These are phyloP conservation scores for Acer campestre DNA, from an alignment of 345 rosid species.

Conservation along the genomic window DNA sequence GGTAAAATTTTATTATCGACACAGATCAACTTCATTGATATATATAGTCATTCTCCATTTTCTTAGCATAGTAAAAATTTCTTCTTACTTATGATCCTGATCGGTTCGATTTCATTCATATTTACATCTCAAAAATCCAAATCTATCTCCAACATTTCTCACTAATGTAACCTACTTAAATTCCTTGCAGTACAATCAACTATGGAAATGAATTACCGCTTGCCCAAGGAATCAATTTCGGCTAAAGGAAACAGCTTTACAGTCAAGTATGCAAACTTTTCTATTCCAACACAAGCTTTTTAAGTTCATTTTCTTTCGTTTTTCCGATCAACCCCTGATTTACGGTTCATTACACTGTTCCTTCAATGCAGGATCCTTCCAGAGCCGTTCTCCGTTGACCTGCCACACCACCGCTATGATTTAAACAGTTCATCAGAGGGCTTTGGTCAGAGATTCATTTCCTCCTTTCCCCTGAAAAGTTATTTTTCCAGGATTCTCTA, in stretches of 20 bases:
- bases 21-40: neutral
- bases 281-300: neutral
- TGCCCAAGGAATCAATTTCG: conserved; percentile 97
- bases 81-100: neutral
- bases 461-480: neutral
- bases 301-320: neutral
- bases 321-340: neutral
- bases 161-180: conserved; percentile 8
- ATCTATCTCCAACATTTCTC: neutral
- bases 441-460: neutral
- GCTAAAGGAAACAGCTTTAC: conserved; percentile 35
- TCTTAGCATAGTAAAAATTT: neutral
- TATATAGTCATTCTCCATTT: neutral
- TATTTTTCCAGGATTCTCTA: neutral
- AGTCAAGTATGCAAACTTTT: conserved; percentile 12
- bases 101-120: neutral
- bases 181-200: conserved; percentile 74
- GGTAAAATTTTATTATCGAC: conserved; percentile 44
- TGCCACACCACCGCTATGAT: neutral
- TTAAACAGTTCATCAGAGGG: neutral
- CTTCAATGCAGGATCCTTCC: conserved; percentile 11
- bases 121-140: neutral
- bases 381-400: conserved; percentile 4
- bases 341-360: neutral
- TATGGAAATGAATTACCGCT: conserved; percentile 91